Evolutionary conservation across 2,329 filamentous ascomycete genomes (phyloP).

Genomic region (Graphiopsis chlorocephala): DNA sequence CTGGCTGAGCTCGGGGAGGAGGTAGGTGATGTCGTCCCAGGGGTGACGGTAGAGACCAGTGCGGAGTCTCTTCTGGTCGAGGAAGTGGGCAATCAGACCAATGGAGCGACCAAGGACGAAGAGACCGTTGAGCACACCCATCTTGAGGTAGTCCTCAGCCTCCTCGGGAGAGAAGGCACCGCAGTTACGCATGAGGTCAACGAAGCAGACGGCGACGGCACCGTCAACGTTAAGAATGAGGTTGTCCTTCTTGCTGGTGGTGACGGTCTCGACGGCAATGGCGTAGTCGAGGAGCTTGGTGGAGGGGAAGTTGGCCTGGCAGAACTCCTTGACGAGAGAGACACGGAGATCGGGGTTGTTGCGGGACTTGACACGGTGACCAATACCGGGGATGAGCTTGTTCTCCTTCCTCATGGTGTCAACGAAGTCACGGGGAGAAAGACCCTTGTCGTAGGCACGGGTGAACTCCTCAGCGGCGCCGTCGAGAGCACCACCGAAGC

Average conservation of each 20-base stretch:
- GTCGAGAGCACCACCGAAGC: slow-evolving; percentile 97
- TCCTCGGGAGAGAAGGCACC: slow-evolving; percentile 95
- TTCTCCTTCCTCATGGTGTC: slow-evolving; percentile 99
- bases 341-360: slow-evolving; percentile 99
- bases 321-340: slow-evolving; percentile 98
- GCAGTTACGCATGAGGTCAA: slow-evolving; percentile 95
- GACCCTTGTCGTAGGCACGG: slow-evolving; percentile 95
- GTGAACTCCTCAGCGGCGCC: slow-evolving; percentile 98
- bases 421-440: slow-evolving; percentile 97
- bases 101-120: slow-evolving; percentile 97
- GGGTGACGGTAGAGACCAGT: slow-evolving; percentile 97
- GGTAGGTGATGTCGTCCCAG: slow-evolving; percentile 97
- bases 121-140: slow-evolving; percentile 99
- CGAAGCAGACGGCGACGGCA: slow-evolving; percentile 97
- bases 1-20: slow-evolving; percentile 75
- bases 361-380: slow-evolving; percentile 98
- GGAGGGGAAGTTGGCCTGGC: slow-evolving; percentile 93
- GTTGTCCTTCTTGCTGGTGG: slow-evolving; percentile 99
- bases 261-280: slow-evolving; percentile 94
- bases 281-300: slow-evolving; percentile 99
- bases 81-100: slow-evolving; percentile 98
- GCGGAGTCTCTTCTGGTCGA: slow-evolving; percentile 98
- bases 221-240: slow-evolving; percentile 99
- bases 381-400: slow-evolving; percentile 99
- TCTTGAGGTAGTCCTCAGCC: slow-evolving; percentile 96